Percentiles rank a stretch among this genome's conserved stretches.
Conservation (phyloP, 1,284 basidiomycete genomes). For the Boletus mariae region DNA sequence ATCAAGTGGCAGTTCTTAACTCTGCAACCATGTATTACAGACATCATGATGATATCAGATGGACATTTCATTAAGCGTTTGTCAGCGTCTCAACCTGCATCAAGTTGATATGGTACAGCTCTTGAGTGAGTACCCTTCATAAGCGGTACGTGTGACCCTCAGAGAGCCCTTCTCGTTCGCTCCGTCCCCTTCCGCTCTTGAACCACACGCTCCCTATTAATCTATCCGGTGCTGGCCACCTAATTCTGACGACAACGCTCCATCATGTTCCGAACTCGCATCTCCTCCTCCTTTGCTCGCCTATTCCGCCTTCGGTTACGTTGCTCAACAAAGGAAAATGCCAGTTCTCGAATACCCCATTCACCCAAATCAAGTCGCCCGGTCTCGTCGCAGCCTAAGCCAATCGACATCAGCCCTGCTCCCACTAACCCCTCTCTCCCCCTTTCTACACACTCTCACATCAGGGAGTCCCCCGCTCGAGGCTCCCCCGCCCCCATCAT, state of each 20-base stretch:
- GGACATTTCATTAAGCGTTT: not conserved
- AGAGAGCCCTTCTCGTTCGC: not conserved
- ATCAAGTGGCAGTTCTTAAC: not conserved
- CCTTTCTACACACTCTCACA: not conserved
- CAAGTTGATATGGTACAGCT: not conserved
- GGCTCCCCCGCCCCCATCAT: not conserved
- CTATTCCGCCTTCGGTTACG: slow-evolving; percentile 18
- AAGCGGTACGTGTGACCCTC: not conserved
- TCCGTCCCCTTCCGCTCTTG: not conserved
- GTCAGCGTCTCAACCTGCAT: not conserved
- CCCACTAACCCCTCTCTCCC: not conserved
- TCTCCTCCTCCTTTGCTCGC: slow-evolving; percentile 13
- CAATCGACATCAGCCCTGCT: not conserved
- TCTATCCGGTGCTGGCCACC: slow-evolving; percentile 19
- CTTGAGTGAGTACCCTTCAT: not conserved
- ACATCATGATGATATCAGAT: not conserved
- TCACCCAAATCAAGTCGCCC: not conserved
- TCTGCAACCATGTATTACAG: not conserved
- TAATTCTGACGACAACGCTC: not conserved
- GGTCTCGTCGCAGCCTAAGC: not conserved
- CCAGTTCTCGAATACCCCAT: not conserved
- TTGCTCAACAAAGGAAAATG: slow-evolving; percentile 2
- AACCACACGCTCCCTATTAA: not conserved
- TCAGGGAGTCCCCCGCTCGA: too few species aligned
- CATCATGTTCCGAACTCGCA: slow-evolving; percentile 17